Evolutionary conservation across 306 rosid species (phyloP).

Genomic region (Sindora glabra): DNA sequence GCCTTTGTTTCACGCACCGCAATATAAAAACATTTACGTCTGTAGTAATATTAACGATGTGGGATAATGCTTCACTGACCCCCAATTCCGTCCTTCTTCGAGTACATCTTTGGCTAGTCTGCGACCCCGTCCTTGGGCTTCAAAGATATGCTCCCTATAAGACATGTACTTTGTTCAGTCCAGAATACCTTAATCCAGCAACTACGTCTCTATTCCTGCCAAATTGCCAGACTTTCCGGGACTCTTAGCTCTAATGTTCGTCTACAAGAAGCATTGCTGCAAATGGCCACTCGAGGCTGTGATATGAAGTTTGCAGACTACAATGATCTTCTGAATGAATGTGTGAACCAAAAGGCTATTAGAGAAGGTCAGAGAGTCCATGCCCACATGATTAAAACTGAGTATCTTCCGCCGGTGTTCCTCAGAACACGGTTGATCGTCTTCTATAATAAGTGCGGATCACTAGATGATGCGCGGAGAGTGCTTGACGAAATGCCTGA

Average conservation of each 20-base stretch:
- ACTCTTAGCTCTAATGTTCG: slow-evolving; percentile 25
- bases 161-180: slow-evolving; percentile 7
- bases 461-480: slow-evolving; percentile 8
- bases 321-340: slow-evolving; percentile 45
- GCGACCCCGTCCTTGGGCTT: no score
- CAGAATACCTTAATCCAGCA: slow-evolving; percentile 20
- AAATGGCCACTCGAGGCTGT: slow-evolving; percentile 52
- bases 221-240: slow-evolving; percentile 12
- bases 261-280: slow-evolving; percentile 46
- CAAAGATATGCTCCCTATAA: slow-evolving; percentile 21
- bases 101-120: no score
- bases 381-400: slow-evolving; percentile 60
- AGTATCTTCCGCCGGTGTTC: slow-evolving; percentile 41
- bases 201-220: slow-evolving; percentile 23
- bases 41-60: no score
- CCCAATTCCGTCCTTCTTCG: no score
- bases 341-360: slow-evolving; percentile 44
- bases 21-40: no score
- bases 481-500: slow-evolving; percentile 5
- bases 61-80: no score
- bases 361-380: slow-evolving; percentile 81
- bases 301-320: slow-evolving; percentile 47
- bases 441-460: slow-evolving; percentile 19
- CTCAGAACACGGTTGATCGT: slow-evolving; percentile 42
- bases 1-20: no score